Evolutionary conservation across 331 rosid genomes (phyloP), one percentile per base, ranked within the genome.

Genomic region (Cydonia oblonga): DNA sequence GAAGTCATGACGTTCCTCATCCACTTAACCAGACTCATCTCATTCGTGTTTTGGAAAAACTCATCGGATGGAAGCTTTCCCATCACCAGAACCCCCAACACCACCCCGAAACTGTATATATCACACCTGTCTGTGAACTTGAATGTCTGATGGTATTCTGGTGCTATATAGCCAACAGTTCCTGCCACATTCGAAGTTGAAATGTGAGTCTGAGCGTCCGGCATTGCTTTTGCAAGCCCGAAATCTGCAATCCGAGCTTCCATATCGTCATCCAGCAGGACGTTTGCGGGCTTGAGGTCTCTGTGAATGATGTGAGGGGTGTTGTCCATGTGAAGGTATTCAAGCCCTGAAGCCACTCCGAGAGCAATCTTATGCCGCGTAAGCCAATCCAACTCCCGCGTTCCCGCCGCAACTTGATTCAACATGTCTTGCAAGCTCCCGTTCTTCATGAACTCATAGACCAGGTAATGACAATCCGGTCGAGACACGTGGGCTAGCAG

Each of bases 61-160:
- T 81, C 84, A 69, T 95, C 96, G 8, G 96, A 86, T 40, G 96
- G 97, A 69, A 84, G 79, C 84, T 68, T 89, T 6, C 99, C 99
- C 3, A 87, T 91, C 6, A 95, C 96, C 84, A 95, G 61, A 14
- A 91, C 91, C 4, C 84, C 97, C 2, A 95, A 87, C 11, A 95
- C 40, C 35, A 95, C 97, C 64, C 99, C 99, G 35, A 83, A 91
- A 73, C 96, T 87, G 74, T 85, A 95, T 8, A 91, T 87, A 13
- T 95, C 99, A 72, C 99, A 95, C 88, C 80, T 95, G 76, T 95
- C 96, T 13, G 90, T 91, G 82, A 95, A 91, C 83, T 91, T 95
- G 12, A 91, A 57, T 2, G 86, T 90, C 76, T 89, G 97, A 51
- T 91, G 96, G 78, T 91, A 91, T 79, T 95, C 99, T 0, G 99